Conservation (phyloP, 2,329 filamentous ascomycete genomes). For the Thermochaetoides dissita region DNA sequence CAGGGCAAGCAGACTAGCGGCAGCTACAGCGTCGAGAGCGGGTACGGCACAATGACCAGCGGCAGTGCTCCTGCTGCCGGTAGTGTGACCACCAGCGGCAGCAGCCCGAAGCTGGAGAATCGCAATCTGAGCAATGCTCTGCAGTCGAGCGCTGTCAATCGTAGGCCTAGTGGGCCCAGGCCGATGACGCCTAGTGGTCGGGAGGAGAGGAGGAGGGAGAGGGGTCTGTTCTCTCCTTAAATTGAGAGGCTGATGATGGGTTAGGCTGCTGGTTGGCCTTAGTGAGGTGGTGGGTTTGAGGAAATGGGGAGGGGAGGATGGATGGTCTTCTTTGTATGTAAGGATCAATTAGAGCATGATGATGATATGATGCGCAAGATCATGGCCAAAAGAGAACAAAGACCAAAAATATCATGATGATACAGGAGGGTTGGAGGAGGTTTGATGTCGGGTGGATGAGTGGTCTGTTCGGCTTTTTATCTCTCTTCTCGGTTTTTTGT, state of each 20-base stretch:
- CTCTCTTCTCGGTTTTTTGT: too few relatives aligned
- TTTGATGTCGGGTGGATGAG: too few relatives aligned
- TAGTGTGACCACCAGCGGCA: constrained; percentile 5
- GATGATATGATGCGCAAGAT: too few relatives aligned
- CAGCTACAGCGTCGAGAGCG: constrained; percentile 41
- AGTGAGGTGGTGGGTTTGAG: background rate
- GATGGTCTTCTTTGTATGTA: background rate
- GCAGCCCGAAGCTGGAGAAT: constrained; percentile 43
- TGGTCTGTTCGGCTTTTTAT: too few relatives aligned
- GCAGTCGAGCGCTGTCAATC: constrained; percentile 27
- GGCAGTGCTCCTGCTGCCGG: constrained; percentile 1
- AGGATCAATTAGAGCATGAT: too few relatives aligned
- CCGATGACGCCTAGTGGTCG: constrained; percentile 39
- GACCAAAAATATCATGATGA: too few relatives aligned
- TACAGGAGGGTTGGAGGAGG: too few relatives aligned
- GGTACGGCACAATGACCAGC: constrained; percentile 32
- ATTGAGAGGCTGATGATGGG: background rate
- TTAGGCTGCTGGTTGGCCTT: background rate
- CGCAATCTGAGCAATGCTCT: constrained; percentile 41
- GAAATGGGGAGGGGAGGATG: too few relatives aligned
- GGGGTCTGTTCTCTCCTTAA: constrained; percentile 9
- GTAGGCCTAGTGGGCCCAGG: constrained; percentile 43
- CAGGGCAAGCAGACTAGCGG: constrained; percentile 33
- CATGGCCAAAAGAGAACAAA: too few relatives aligned
- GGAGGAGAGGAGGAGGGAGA: constrained; percentile 8